Percentiles rank a stretch among this genome's conserved stretches.
phyloP scores from a whole-genome alignment of 345 rosid genomes.

The Iberis pinnata region DNA sequence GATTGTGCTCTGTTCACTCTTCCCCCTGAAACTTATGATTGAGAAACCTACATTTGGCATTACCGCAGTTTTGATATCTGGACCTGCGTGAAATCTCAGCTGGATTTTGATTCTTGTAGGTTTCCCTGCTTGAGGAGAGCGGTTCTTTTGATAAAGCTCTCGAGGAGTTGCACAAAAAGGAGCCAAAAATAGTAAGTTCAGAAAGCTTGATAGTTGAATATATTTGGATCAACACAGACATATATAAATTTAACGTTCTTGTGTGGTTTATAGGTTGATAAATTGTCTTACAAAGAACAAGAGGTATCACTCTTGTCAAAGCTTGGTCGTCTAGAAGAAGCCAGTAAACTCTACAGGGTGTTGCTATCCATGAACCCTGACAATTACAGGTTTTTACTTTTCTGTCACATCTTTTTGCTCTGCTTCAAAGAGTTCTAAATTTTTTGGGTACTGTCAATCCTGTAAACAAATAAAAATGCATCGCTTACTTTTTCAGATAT shows the following conservation, averaged over 20 bases:
- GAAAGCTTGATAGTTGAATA: slow-evolving; percentile 1
- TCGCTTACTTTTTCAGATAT: slow-evolving; percentile 47
- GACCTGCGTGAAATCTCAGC: slow-evolving; percentile 11
- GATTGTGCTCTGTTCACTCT: background rate
- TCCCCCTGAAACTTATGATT: background rate
- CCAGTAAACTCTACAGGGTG: slow-evolving; percentile 54
- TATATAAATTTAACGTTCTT: slow-evolving; percentile 16
- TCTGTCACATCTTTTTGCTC: background rate
- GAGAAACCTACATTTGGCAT: slow-evolving; percentile 9
- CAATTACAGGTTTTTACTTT: slow-evolving; percentile 64
- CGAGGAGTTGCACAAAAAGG: slow-evolving; percentile 71
- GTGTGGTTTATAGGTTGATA: slow-evolving; percentile 66
- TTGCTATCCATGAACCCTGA: slow-evolving; percentile 92
- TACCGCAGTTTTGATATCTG: slow-evolving; percentile 6
- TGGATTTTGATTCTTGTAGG: slow-evolving; percentile 34
- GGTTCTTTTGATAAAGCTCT: slow-evolving; percentile 62
- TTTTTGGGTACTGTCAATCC: too few species aligned
- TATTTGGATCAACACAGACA: background rate
- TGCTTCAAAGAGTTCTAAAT: slow-evolving; percentile 17
- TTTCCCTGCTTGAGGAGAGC: slow-evolving; percentile 85
- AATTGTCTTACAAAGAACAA: slow-evolving; percentile 73
- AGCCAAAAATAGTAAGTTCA: slow-evolving; percentile 64
- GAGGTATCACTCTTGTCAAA: slow-evolving; percentile 76
- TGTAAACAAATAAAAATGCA: slow-evolving; percentile 11
- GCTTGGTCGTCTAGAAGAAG: slow-evolving; percentile 71